Evolutionary conservation across 495 filamentous ascomycete genomes (phyloP), one percentile per base, ranked within the genome.

Genomic region (Penicillium manginii): DNA sequence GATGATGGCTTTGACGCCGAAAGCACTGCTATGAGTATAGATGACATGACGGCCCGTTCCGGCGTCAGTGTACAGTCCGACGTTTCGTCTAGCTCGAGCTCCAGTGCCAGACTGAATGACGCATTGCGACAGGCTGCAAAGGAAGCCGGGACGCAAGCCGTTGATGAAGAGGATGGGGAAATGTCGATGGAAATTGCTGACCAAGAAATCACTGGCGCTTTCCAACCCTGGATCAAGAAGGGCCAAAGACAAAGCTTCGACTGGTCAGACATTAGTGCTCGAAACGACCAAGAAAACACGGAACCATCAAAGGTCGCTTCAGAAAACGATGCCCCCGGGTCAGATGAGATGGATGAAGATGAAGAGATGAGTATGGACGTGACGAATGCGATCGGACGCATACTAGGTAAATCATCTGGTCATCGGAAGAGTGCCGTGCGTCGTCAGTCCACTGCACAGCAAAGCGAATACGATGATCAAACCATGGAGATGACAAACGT

Each of bases 321-420:
- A 2, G n/a, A 33, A 5, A 19, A 11, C 2, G 50, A 60, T 43
- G 26, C 35, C 8, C 54, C 52, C 6, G 46, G 50, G 5, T 61
- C 64, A 2, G 65, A 78, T 60, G 70, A 67, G 4, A 64, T 57
- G 17, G 62, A 79, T 15, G 67, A 69, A 18, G 81, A 83, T 37
- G 87, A 89, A 55, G 89, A 91, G 29, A 82, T 91, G 68, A 91
- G 88, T 10, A 92, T 93, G 90, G 92, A 97, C 56, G 84, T 96
- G 49, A 96, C 92, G 1, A 84, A 81, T 56, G 89, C 86, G 12
- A 73, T 97, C 55, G 93, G 93, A n/a, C 83, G 87, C 4, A 97
- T 98, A 50, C 73, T 92, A 26, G 74, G 81, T n/a, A 77, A 79
- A 39, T 57, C 70, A 55, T 71, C 65, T 22, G 67, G 62, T 31